Conservation (phyloP, 192 early-diverging fungal genomes). For the Rhizoclosmatium globosum region DNA sequence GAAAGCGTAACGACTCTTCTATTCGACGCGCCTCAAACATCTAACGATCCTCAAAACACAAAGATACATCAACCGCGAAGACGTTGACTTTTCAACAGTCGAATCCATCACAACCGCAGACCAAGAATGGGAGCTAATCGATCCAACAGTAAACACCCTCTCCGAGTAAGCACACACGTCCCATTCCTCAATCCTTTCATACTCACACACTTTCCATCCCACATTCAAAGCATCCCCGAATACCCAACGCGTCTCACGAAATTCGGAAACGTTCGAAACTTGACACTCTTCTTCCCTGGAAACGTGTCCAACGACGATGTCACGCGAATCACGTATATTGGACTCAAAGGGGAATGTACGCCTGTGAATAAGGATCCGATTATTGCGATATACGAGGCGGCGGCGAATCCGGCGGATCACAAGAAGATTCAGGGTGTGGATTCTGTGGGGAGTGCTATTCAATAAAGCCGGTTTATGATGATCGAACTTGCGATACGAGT, state of each 20-base stretch:
- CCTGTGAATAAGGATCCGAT: conserved; percentile 66
- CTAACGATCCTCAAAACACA: background rate
- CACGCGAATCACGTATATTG: conserved; percentile 81
- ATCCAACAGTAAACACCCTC: conserved; percentile 43
- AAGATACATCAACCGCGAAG: conserved; percentile 88
- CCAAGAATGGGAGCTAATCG: conserved; percentile 86
- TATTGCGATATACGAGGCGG: conserved; percentile 63
- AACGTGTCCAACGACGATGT: conserved; percentile 80
- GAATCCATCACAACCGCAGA: conserved; percentile 67
- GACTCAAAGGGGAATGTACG: conserved; percentile 92
- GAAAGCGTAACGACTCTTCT: conserved; percentile 70
- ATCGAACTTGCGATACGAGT: too few relatives aligned
- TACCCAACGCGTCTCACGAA: conserved; percentile 70
- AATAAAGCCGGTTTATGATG: conserved; percentile 1
- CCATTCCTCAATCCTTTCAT: background rate
- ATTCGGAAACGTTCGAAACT: conserved; percentile 78
- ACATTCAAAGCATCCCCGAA: conserved; percentile 59
- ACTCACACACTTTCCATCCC: conserved; percentile 52
- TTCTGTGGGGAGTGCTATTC: background rate
- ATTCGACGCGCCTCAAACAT: background rate
- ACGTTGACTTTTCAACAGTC: conserved; percentile 89
- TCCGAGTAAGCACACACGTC: background rate
- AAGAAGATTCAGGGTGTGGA: conserved; percentile 31
- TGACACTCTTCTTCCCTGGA: conserved; percentile 83
- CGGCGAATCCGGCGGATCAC: conserved; percentile 64